phyloP scores from a whole-genome alignment of 1,284 basidiomycete genomes.

The Ceraceosorus guamensis region DNA sequence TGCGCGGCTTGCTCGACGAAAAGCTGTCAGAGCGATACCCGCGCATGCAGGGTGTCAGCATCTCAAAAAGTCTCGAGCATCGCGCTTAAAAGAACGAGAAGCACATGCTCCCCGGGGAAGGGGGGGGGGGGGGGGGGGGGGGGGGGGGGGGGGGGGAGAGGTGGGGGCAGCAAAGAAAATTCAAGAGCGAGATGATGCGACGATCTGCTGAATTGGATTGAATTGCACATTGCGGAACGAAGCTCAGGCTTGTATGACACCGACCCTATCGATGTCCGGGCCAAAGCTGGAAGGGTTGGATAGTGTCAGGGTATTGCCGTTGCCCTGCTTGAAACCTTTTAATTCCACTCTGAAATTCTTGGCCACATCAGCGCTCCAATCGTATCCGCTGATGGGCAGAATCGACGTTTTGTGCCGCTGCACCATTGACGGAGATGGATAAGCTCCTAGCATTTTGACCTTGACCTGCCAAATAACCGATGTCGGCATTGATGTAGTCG shows the following conservation, averaged over 20 bases:
- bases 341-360: constrained; percentile 22
- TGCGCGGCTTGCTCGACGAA: no score
- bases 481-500: constrained; percentile 28
- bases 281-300: constrained; percentile 10
- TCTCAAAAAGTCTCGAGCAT: no score
- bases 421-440: constrained; percentile 22
- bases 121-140: no score
- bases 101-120: no score
- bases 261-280: constrained; percentile 25
- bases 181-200: background rate
- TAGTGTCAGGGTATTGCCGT: constrained; percentile 17
- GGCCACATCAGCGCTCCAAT: constrained; percentile 18
- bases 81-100: no score
- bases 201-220: background rate
- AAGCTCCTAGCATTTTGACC: constrained; percentile 16
- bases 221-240: constrained; percentile 6
- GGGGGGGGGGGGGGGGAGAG: no score
- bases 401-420: constrained; percentile 14
- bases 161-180: no score
- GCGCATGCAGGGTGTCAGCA: no score
- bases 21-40: no score
- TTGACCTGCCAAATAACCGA: constrained; percentile 8
- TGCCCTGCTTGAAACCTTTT: constrained; percentile 16
- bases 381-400: constrained; percentile 25
- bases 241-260: no score